Base-by-base conservation (phyloP, 192 early-diverging fungal species). In the Dissophora ornata region DNA sequence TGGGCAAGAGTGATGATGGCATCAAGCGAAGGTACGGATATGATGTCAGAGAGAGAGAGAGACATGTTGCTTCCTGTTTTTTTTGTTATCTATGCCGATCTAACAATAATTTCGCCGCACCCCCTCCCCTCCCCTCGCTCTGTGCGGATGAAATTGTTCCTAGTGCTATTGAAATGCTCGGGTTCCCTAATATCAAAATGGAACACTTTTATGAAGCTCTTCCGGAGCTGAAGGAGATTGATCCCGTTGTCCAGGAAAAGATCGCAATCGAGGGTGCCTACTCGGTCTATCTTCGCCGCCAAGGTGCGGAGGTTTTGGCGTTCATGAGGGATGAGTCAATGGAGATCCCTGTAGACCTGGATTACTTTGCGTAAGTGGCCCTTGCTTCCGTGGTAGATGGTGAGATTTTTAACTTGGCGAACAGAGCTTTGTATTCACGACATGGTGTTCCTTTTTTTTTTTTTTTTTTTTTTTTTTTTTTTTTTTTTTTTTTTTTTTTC, bases 251-350 rank as follows among this genome's bases (percentile, higher is more conserved):
- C 28, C 80, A 67, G 21, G 81, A 78, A 32, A 83, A 90, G 25
- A 80, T 92, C 51, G 51, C 82, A 11, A 86, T 91, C 29, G 91
- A 89, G 67, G 87, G 84, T 19, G 85, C 84, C 44, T 94, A 94
- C 58, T 83, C 84, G 42, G 85, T 87, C 21, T 91, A 90, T 57
- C 65, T 94, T 42, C 82, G 85, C 46, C 82, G 83, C 51, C 93
- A 92, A 67, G 83, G 71, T 46, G 47, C 60, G 0, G 93, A 94
- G 57, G 86, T 92, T 41, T 60, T 40, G 38, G 69, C 82, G 40
- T 89, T 92, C 47, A 86, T 86, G 70, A 80, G 84, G 56, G 91
- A 94, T 51, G 91, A 92, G 73, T 58, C 84, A 32, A 62, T 92
- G 71, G 77, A 73, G 48, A 68, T 94, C 26, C 88, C 88, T 8